Evolutionary conservation across 139 green algal genomes (phyloP).

Genomic region (Picochlorum sp.): DNA sequence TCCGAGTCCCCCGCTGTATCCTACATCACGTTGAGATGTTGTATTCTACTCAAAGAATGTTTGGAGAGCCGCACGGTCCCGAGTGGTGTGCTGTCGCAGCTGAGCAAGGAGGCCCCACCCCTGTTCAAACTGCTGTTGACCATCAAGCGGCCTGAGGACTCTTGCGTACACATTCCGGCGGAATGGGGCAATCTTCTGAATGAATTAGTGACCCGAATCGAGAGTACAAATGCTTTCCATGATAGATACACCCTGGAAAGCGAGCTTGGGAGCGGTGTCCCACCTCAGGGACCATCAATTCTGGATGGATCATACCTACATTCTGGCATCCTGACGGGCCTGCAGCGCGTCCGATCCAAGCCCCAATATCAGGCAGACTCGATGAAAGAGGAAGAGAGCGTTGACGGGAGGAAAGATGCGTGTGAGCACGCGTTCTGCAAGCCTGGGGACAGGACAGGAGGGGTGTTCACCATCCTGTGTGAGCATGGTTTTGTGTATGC

Average conservation of each 20-base stretch:
- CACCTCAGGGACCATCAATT: no score
- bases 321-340: background rate
- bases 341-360: background rate
- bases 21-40: background rate
- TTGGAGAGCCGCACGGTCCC: background rate
- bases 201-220: background rate
- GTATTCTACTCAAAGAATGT: background rate
- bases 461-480: background rate
- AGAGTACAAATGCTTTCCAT: background rate
- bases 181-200: background rate
- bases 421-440: background rate
- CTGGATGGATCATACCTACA: background rate
- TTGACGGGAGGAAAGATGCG: background rate
- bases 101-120: background rate
- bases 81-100: background rate
- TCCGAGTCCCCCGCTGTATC: background rate
- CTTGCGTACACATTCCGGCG: background rate
- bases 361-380: background rate
- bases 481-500: slow-evolving; percentile 2
- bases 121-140: background rate
- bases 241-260: background rate
- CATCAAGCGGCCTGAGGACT: background rate
- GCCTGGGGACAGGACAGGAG: background rate
- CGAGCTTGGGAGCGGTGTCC: background rate
- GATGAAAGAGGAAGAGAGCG: background rate